phyloP scores from a whole-genome alignment of 768 basidiomycete species.

The Tulasnella calospora region DNA sequence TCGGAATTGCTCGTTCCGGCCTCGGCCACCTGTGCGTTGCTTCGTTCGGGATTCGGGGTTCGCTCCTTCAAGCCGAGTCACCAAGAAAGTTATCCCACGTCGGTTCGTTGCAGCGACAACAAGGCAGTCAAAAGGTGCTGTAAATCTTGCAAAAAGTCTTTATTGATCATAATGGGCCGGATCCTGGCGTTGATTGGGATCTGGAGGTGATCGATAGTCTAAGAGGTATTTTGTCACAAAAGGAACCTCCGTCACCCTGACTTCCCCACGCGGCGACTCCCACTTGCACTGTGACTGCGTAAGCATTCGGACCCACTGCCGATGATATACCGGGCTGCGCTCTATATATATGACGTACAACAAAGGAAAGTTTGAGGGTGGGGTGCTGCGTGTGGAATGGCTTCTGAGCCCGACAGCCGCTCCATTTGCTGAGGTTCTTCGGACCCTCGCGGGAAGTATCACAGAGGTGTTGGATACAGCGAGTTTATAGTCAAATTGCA shows the following conservation, averaged over 20 bases:
- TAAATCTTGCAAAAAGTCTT: background rate
- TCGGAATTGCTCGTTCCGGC: background rate
- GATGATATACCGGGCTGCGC: background rate
- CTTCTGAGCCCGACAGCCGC: background rate
- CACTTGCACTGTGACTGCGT: background rate
- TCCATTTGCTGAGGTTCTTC: too few relatives aligned
- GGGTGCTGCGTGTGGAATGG: background rate
- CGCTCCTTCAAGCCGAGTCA: background rate
- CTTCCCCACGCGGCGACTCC: conserved; percentile 2
- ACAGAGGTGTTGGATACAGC: too few relatives aligned
- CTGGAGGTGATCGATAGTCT: background rate
- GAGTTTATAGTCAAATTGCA: too few relatives aligned
- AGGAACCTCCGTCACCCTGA: background rate
- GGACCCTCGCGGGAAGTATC: too few relatives aligned
- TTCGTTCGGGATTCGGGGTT: background rate
- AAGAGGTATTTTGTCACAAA: background rate
- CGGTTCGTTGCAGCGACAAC: background rate
- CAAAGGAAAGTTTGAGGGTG: background rate
- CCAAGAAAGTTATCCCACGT: background rate
- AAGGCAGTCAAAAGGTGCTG: background rate
- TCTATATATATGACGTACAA: background rate
- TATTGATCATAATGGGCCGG: background rate
- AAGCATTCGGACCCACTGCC: background rate
- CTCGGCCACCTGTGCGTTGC: background rate
- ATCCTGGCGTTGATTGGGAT: background rate